Percentiles rank a stretch among this genome's conserved stretches.
Evolutionary conservation across 768 basidiomycete species (phyloP).

Genomic region (Multifurca ochricompacta): DNA sequence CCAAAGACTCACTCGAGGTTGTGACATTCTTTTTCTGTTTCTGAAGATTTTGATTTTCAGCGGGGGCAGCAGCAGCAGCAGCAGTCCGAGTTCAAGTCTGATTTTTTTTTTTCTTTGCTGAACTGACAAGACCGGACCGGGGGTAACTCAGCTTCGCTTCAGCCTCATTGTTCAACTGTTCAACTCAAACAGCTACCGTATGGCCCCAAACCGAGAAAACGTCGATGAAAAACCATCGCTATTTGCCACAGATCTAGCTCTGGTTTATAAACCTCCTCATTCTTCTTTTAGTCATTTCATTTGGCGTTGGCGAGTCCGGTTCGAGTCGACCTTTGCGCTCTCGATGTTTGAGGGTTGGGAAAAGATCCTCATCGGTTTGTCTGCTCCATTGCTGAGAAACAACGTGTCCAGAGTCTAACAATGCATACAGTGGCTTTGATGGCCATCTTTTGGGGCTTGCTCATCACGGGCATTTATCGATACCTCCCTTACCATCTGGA

Average conservation of each 20-base stretch:
- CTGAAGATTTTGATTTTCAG: too few species aligned
- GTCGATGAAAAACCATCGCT: conserved; percentile 1
- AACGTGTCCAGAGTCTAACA: conserved; percentile 9
- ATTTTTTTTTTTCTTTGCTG: neutral
- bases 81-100: neutral
- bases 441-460: conserved; percentile 31
- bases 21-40: conserved; percentile 48
- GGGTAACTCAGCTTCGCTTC: too few species aligned
- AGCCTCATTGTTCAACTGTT: too few species aligned
- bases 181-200: neutral
- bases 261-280: conserved; percentile 25
- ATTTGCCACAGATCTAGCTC: conserved; percentile 22
- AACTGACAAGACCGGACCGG: conserved; percentile 12
- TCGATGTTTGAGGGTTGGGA: conserved; percentile 64
- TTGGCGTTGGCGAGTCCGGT: conserved; percentile 47
- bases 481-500: conserved; percentile 54
- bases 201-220: conserved; percentile 3
- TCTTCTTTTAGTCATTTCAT: conserved; percentile 26
- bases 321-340: conserved; percentile 54
- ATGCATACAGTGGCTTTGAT: conserved; percentile 23
- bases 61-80: too few species aligned
- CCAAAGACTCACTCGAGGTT: conserved; percentile 67
- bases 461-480: conserved; percentile 45
- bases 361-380: conserved; percentile 50
- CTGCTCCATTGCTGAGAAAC: neutral